Evolutionary conservation across 2,329 filamentous ascomycete genomes (phyloP).

Genomic region (Botryosphaeria dothidea): DNA sequence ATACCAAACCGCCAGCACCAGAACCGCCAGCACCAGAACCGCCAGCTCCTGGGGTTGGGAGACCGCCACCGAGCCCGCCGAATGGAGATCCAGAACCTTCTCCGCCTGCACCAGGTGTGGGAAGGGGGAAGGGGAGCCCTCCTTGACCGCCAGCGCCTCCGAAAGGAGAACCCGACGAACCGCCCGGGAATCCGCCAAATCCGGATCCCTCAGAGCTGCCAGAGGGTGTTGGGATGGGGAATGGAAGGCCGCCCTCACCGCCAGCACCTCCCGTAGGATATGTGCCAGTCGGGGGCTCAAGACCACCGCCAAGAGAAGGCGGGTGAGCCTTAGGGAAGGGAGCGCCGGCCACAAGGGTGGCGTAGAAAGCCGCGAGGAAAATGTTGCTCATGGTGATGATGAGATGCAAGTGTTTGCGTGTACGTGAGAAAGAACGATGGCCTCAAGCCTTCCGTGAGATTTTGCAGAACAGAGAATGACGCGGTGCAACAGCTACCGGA

Average conservation of each 20-base stretch:
- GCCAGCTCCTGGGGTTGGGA: too few species aligned
- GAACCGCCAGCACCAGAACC: neutral
- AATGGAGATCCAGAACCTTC: neutral
- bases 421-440: neutral
- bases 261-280: neutral
- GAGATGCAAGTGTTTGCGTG: neutral
- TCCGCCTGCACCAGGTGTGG: neutral
- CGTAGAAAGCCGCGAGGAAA: neutral
- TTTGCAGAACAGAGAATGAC: slow-evolving; percentile 5
- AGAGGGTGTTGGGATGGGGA: neutral
- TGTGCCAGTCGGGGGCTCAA: neutral
- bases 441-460: neutral
- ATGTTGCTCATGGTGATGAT: slow-evolving; percentile 1
- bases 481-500: slow-evolving; percentile 12
- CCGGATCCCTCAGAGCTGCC: too few species aligned
- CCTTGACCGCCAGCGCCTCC: neutral
- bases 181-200: neutral
- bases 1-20: neutral
- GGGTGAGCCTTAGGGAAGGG: neutral
- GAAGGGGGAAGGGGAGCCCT: neutral
- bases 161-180: neutral
- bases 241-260: neutral
- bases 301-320: neutral
- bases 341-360: slow-evolving; percentile 8
- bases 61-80: neutral